Conservation (phyloP, 164 flowering plant species). For the Vitis cinerea region DNA sequence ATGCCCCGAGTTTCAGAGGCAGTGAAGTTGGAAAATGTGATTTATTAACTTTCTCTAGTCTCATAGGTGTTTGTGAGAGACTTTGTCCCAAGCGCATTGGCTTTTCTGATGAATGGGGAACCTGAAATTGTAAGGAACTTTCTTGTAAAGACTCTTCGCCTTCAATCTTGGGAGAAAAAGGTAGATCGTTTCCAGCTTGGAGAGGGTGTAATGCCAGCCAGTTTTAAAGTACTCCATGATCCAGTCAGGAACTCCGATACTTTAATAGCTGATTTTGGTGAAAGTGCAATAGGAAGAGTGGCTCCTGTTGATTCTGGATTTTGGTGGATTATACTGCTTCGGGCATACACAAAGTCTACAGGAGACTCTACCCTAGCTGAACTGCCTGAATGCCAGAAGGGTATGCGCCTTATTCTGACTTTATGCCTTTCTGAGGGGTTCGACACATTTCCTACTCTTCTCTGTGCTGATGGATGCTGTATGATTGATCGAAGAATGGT, state of each 20-base stretch:
- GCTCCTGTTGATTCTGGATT: conserved; percentile 94
- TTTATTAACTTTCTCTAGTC: not conserved
- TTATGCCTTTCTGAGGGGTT: conserved; percentile 87
- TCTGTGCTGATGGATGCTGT: conserved; percentile 85
- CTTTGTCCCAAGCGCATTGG: conserved; percentile 84
- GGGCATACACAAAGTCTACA: conserved; percentile 80
- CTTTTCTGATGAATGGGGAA: conserved; percentile 84
- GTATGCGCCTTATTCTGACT: conserved; percentile 72
- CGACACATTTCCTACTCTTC: conserved; percentile 87
- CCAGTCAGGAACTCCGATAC: conserved; percentile 63
- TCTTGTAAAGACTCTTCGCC: conserved; percentile 70
- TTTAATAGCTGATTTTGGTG: conserved; percentile 80
- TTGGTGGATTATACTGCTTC: conserved; percentile 88
- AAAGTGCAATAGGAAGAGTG: conserved; percentile 88
- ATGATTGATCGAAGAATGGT: conserved; percentile 95
- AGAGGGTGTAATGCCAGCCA: conserved; percentile 94
- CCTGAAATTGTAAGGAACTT: conserved; percentile 83
- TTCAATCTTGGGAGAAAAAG: conserved; percentile 86
- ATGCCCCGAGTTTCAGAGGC: not conserved
- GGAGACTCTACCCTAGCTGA: conserved; percentile 73
- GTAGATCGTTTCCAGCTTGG: conserved; percentile 74
- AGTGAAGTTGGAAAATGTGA: not conserved
- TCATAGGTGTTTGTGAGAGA: conserved; percentile 82
- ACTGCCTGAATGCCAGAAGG: conserved; percentile 74
- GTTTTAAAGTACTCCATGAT: conserved; percentile 83